Evolutionary conservation across 1,284 basidiomycete species (phyloP), one percentile per base, ranked within the genome.

Genomic region (Cutaneotrichosporon dermatis): DNA sequence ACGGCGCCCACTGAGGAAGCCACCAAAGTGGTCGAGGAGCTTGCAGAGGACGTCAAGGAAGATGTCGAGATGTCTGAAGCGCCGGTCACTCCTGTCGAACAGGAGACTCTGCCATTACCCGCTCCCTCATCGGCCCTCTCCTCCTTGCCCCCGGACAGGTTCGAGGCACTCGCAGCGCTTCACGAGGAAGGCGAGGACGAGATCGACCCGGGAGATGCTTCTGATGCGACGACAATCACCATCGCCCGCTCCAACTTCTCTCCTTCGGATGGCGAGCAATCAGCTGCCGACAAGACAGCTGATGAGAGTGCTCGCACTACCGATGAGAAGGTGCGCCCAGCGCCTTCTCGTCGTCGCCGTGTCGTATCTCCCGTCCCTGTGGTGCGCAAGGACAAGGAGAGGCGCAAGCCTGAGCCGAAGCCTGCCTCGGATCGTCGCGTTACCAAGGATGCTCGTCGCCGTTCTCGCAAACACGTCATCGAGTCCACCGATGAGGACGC

Each of bases 161-260:
- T 51, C n/a, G 46, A 49, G n/a, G 35, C 11, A 34, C 46, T 7
- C 2, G 54, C 56, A n/a, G 15, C 45, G 36, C 40, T 16, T 3
- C 46, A 51, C 15, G 51, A 57, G 9, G 58, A 63, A 13, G 60
- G 66, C 42, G 54, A 52, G 16, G 64, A 66, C 7, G 60, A 63
- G 9, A 37, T 52, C 9, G 63, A 63, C 25, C 25, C 25, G 25
- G 73, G 68, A 7, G 48, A 66, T n/a, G 64, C 64, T 15, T 71
- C 70, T 0, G 70, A 73, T 40, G 70, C 71, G 6, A 75, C 74
- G 4, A 69, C 71, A 3, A 62, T 65, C 35, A 75, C 74, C 3
- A 53, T 72, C 6, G 66, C 62, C 1, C 66, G 65, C 39, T 64
- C 62, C 5, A 51, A 66, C 6, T 64, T 67, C 42, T 69, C 67